phyloP scores from a whole-genome alignment of 2,329 filamentous ascomycete species.

The Fusarium sp. region DNA sequence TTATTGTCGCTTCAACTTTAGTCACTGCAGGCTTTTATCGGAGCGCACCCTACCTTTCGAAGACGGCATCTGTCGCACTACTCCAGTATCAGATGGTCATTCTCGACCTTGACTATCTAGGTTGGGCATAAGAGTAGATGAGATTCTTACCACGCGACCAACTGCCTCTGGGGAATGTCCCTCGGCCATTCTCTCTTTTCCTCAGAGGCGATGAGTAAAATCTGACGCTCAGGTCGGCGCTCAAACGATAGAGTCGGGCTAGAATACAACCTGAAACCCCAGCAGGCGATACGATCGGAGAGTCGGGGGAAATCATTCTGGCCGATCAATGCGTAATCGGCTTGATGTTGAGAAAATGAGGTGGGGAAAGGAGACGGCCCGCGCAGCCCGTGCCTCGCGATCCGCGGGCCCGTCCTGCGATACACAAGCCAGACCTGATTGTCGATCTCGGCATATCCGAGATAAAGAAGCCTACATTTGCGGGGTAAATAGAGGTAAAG shows the following conservation, averaged over 20 bases:
- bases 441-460: neutral
- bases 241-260: neutral
- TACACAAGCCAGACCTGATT: neutral
- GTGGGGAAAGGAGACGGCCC: neutral
- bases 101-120: no score
- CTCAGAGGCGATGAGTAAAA: neutral
- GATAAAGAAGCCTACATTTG: neutral
- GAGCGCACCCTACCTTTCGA: neutral
- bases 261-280: neutral
- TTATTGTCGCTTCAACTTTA: neutral
- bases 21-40: rapidly evolving
- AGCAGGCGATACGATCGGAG: neutral
- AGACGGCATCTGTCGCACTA: neutral
- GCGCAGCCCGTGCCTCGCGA: neutral
- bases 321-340: neutral
- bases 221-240: no score
- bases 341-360: neutral
- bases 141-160: neutral
- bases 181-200: neutral
- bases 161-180: neutral
- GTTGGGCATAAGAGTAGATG: neutral
- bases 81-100: neutral
- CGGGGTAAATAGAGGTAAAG: neutral
- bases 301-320: neutral
- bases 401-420: neutral